A percentile compares a stretch with the other conserved stretches of the same genome.
phyloP scores from a whole-genome alignment of 1,139 yeast species.

The Saccharomyces hybrid region DNA sequence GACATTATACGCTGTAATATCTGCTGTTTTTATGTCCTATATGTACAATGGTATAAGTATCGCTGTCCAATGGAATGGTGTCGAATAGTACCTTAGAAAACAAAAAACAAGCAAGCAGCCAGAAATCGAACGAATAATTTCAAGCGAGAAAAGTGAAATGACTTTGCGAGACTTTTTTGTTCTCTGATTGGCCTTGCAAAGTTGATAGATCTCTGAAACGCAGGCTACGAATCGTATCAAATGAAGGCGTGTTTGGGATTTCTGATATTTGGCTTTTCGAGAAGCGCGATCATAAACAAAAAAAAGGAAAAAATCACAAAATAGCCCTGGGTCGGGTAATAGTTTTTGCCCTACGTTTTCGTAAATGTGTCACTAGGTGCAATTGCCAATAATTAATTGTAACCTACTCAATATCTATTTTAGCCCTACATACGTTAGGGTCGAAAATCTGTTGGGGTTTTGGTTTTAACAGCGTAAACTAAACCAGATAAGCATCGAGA shows the following conservation, averaged over 20 bases:
- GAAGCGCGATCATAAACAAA: not conserved
- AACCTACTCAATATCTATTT: not conserved
- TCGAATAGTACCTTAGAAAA: not conserved
- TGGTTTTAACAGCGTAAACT: not conserved
- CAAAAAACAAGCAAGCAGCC: not conserved
- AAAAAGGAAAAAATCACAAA: not conserved
- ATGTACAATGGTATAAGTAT: not conserved
- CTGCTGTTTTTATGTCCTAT: not conserved
- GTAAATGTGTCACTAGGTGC: not conserved
- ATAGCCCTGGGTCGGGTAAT: not conserved
- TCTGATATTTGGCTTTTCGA: not conserved
- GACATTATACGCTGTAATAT: slow-evolving; percentile 15
- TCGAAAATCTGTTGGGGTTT: not conserved
- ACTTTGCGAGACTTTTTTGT: not conserved
- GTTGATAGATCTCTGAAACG: not conserved
- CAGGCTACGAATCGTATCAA: not conserved
- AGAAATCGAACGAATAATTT: not conserved
- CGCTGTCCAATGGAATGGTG: not conserved
- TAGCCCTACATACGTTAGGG: not conserved
- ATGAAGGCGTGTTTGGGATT: not conserved
- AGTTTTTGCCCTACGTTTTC: not conserved
- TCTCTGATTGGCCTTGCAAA: not conserved
- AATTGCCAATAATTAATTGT: not conserved
- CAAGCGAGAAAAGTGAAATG: not conserved
- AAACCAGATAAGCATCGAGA: not conserved